phyloP scores from a whole-genome alignment of 768 basidiomycete species.

The Agrocybe chaxingu region DNA sequence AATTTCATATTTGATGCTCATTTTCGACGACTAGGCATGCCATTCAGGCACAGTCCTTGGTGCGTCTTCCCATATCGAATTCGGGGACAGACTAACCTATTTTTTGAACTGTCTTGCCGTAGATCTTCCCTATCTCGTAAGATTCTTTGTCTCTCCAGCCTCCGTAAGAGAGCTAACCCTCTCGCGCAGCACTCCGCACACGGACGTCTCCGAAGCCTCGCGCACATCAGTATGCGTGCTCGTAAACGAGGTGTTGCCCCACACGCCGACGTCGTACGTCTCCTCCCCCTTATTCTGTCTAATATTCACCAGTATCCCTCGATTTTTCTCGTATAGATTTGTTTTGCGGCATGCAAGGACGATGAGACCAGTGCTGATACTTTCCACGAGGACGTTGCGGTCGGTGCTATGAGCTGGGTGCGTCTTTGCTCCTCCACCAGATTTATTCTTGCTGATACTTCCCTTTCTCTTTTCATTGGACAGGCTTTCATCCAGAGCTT shows the following conservation, averaged over 20 bases:
- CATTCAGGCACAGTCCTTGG: conserved; percentile 55
- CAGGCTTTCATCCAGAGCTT: conserved; percentile 62
- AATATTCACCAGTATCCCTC: not conserved
- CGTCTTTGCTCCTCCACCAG: conserved; percentile 17
- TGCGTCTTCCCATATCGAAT: conserved; percentile 16
- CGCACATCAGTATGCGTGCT: conserved; percentile 34
- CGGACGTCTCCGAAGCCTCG: conserved; percentile 44
- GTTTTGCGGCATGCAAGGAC: conserved; percentile 70
- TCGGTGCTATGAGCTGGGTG: conserved; percentile 81
- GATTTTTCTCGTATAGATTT: conserved; percentile 40
- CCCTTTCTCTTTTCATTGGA: not conserved
- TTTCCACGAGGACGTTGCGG: conserved; percentile 56
- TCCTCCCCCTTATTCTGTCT: not conserved
- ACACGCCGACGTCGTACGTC: conserved; percentile 64
- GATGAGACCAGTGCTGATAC: conserved; percentile 74
- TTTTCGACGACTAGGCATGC: conserved; percentile 29
- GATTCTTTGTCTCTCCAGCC: conserved; percentile 8
- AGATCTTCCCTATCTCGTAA: conserved; percentile 50
- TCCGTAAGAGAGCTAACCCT: not conserved
- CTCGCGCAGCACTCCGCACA: conserved; percentile 48
- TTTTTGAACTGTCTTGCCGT: not conserved
- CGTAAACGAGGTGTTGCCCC: conserved; percentile 43
- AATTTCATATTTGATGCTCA: not conserved
- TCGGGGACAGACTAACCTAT: not conserved
- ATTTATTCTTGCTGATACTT: not conserved